A percentile compares a stretch with the other conserved stretches of the same genome.
Conservation (phyloP, 2,329 filamentous ascomycete species). For the Nemania sp. region DNA sequence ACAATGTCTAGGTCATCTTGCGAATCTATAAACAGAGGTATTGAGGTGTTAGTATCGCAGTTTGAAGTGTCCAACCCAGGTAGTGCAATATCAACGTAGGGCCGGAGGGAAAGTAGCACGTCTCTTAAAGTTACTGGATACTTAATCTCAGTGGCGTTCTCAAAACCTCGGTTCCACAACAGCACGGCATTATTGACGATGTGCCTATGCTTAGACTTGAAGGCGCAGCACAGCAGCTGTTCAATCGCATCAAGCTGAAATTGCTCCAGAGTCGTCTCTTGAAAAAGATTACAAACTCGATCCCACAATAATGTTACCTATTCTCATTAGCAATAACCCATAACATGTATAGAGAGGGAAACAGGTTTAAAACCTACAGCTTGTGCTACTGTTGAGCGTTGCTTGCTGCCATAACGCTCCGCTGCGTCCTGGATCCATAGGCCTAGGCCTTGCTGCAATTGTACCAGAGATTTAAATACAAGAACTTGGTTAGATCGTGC, state of each 20-base stretch:
- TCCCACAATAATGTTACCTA: conserved; percentile 66
- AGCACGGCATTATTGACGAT: conserved; percentile 64
- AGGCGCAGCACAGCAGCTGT: conserved; percentile 65
- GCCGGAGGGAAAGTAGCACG: conserved; percentile 71
- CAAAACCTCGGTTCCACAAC: conserved; percentile 79
- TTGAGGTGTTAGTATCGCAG: conserved; percentile 55
- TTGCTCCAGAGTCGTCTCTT: conserved; percentile 53
- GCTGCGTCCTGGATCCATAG: conserved; percentile 73
- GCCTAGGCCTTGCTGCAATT: conserved; percentile 71
- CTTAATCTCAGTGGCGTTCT: conserved; percentile 66
- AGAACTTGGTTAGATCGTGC: conserved; percentile 62
- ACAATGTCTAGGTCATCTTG: conserved; percentile 58
- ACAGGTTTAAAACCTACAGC: conserved; percentile 57
- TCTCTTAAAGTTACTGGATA: conserved; percentile 75
- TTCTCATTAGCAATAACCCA: conserved; percentile 38
- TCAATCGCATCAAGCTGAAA: conserved; percentile 67
- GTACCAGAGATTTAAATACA: conserved; percentile 66
- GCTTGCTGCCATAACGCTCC: conserved; percentile 56
- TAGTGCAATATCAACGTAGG: conserved; percentile 61
- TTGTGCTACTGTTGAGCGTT: conserved; percentile 56
- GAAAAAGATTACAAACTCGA: conserved; percentile 58
- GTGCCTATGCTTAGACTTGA: conserved; percentile 67
- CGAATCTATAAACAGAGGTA: conserved; percentile 60
- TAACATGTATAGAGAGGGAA: not conserved
- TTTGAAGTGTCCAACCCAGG: conserved; percentile 58